Evolutionary conservation across 768 basidiomycete species (phyloP).

Genomic region (Auricularia sp.): DNA sequence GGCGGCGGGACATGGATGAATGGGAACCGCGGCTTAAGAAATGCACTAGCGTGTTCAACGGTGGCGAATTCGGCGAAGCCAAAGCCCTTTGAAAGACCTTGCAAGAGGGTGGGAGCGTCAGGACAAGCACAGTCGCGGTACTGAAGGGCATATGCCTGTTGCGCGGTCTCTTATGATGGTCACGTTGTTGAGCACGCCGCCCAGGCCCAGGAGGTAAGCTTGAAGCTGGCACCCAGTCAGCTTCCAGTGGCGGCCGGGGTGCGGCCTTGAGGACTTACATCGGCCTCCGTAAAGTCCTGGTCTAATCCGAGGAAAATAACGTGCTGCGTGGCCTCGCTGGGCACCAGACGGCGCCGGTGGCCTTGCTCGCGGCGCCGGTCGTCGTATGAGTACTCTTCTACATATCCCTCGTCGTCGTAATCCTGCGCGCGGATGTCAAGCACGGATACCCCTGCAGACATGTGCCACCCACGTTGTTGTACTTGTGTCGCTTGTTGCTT

Average conservation of each 20-base stretch:
- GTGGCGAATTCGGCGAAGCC: conserved; percentile 92
- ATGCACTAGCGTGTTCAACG: conserved; percentile 78
- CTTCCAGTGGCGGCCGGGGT: conserved; percentile 15
- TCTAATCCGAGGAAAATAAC: conserved; percentile 94
- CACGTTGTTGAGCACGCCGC: conserved; percentile 72
- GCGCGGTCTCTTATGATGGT: conserved; percentile 95
- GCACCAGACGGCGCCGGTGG: conserved; percentile 53
- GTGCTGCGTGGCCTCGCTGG: conserved; percentile 82
- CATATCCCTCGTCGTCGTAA: conserved; percentile 7
- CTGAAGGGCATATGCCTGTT: conserved; percentile 90
- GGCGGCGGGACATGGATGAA: conserved; percentile 89
- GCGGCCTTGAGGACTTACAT: conserved; percentile 39
- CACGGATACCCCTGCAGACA: background rate
- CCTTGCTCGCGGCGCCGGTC: conserved; percentile 25
- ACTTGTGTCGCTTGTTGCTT: conserved; percentile 72
- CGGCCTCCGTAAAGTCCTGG: conserved; percentile 83
- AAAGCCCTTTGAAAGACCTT: conserved; percentile 91
- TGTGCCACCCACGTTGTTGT: conserved; percentile 48
- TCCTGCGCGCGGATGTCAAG: conserved; percentile 3
- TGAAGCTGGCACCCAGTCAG: conserved; percentile 46
- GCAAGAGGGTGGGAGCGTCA: conserved; percentile 51
- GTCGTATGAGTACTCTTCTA: conserved; percentile 32
- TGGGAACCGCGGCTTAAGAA: conserved; percentile 84
- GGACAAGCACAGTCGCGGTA: conserved; percentile 50
- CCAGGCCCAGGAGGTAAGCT: conserved; percentile 60